Percentiles rank a stretch among this genome's conserved stretches.
phyloP scores from a whole-genome alignment of 129 eudicot species.

The Pulicaria dysenterica region DNA sequence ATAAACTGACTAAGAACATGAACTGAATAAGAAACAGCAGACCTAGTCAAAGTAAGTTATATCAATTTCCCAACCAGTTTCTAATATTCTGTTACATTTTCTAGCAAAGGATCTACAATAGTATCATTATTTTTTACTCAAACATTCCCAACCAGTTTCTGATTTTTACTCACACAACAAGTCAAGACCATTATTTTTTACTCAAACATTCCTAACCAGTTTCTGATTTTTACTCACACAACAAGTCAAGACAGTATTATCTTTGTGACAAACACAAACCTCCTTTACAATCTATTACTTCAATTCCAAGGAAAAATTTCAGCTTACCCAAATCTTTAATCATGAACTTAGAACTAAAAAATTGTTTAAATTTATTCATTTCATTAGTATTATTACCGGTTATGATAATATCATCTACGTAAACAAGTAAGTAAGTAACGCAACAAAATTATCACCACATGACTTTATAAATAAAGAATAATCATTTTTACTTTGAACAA shows the following conservation, averaged over 20 bases:
- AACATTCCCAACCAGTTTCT: neutral
- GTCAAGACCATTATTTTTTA: neutral
- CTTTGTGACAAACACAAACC: neutral
- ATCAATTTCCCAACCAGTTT: neutral
- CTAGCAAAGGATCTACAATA: neutral
- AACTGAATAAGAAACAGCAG: neutral
- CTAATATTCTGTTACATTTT: neutral
- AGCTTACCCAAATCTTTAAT: neutral
- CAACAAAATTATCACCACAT: neutral
- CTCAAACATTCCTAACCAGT: neutral
- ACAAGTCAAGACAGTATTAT: neutral
- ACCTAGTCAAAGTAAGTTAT: neutral
- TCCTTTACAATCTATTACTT: neutral
- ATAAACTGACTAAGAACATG: neutral
- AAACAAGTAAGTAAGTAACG: neutral
- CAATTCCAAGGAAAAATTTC: neutral
- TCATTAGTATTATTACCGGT: neutral
- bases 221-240: neutral
- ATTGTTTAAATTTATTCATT: neutral
- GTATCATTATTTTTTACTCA: neutral
- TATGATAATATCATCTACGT: neutral
- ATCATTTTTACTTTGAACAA: neutral
- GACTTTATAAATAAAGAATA: neutral
- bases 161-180: neutral
- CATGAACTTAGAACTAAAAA: neutral